Percentiles rank a stretch among this genome's conserved stretches.
These are phyloP conservation scores for Aegilops bicornis DNA, from an alignment of 176 grass and related monocot genomes.

Conservation along the genomic window DNA sequence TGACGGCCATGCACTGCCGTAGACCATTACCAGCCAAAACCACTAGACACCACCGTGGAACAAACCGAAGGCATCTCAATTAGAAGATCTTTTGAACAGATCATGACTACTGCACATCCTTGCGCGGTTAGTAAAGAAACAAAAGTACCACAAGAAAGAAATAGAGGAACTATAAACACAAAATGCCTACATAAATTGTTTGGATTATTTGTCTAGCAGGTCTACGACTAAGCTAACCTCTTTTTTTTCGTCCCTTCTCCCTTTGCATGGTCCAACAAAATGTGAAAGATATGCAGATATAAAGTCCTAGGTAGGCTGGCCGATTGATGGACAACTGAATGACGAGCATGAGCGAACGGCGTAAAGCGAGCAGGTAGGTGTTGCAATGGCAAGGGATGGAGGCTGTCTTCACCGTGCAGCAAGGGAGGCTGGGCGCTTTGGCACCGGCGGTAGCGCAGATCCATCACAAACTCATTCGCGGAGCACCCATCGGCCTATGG, in stretches of 20 bases:
- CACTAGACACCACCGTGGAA: background rate
- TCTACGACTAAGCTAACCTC: background rate
- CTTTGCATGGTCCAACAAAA: no score
- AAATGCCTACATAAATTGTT: background rate
- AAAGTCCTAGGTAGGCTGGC: no score
- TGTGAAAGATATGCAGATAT: no score
- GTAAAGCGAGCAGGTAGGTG: no score
- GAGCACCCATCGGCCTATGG: slow-evolving; percentile 25
- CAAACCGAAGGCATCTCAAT: background rate
- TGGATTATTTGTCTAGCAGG: background rate
- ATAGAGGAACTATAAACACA: background rate
- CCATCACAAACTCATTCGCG: slow-evolving; percentile 80
- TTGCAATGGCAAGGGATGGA: no score
- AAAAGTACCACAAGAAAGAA: background rate
- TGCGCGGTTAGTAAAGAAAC: no score
- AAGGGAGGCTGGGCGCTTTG: no score
- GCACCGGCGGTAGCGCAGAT: slow-evolving; percentile 61
- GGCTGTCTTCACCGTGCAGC: no score
- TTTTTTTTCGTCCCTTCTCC: background rate
- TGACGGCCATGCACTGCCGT: background rate
- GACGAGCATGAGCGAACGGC: no score
- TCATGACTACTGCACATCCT: background rate
- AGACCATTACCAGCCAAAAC: background rate
- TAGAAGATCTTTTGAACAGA: background rate
- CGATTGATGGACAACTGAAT: no score